Evolutionary conservation across 257 asterid species (phyloP).

Genomic region (Euphrasia confusa): DNA sequence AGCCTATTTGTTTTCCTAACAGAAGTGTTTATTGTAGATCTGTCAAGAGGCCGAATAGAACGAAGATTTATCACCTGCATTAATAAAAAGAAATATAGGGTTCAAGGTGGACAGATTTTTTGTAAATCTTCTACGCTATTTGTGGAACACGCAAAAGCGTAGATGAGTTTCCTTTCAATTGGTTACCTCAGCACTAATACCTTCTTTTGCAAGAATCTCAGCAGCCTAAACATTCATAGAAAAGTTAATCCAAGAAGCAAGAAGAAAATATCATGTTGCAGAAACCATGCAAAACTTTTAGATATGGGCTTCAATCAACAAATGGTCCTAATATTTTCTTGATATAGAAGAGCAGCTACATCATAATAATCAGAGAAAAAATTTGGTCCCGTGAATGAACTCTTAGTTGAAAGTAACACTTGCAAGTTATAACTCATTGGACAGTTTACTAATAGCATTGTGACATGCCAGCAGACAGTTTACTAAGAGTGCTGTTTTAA

Average conservation of each 20-base stretch:
- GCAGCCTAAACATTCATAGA: constrained; percentile 55
- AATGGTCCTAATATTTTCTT: background rate
- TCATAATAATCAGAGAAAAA: background rate
- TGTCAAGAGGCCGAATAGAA: constrained; percentile 78
- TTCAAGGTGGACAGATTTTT: background rate
- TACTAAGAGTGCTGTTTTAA: background rate
- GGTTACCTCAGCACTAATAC: constrained; percentile 78
- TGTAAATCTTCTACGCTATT: background rate
- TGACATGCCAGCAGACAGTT: too few species aligned
- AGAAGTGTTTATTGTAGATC: constrained; percentile 62
- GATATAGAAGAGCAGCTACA: background rate
- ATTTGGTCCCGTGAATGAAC: background rate
- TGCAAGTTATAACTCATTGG: background rate
- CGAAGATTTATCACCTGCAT: constrained; percentile 76
- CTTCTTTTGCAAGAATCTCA: constrained; percentile 75
- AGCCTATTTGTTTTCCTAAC: constrained; percentile 81
- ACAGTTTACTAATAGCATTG: too few species aligned
- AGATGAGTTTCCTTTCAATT: constrained; percentile 18
- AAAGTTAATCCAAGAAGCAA: constrained; percentile 23
- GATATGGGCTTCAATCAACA: background rate
- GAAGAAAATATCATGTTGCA: constrained; percentile 8
- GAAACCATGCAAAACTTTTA: background rate
- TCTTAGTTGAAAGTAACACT: background rate
- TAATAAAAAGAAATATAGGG: constrained; percentile 9
- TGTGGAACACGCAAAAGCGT: background rate